Conservation (phyloP, 2,329 filamentous ascomycete genomes). For the Graphilbum sp. region DNA sequence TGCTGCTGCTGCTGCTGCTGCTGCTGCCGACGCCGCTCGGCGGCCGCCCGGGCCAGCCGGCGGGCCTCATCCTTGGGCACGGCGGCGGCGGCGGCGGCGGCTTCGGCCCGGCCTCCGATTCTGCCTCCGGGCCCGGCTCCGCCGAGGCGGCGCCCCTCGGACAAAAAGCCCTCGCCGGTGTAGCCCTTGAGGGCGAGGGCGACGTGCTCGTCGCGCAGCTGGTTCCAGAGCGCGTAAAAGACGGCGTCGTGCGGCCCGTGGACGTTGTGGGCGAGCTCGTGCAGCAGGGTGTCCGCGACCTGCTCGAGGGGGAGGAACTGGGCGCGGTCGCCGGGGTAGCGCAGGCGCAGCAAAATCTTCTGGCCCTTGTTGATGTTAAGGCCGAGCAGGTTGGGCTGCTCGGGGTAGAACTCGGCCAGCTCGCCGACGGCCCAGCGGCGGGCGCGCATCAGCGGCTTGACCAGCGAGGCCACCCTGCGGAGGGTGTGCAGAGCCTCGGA, state of each 20-base stretch:
- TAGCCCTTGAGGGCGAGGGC: conserved; percentile 66
- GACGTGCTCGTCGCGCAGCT: conserved; percentile 73
- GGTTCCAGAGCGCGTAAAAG: conserved; percentile 79
- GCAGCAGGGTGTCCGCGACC: conserved; percentile 79
- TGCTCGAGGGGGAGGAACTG: conserved; percentile 70
- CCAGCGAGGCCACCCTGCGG: conserved; percentile 68
- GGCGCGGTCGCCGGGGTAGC: conserved; percentile 55
- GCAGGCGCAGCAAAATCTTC: conserved; percentile 68
- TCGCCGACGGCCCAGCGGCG: conserved; percentile 64
- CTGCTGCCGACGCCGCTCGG: conserved; percentile 45
- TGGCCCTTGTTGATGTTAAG: conserved; percentile 64
- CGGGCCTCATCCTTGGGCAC: conserved; percentile 60
- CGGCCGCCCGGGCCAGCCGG: conserved; percentile 55
- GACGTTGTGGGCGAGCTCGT: conserved; percentile 82
- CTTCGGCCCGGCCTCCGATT: not conserved
- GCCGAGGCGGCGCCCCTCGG: conserved; percentile 57
- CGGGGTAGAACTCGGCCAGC: conserved; percentile 73
- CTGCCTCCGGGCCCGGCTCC: no score
- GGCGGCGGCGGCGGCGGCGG: conserved; percentile 8
- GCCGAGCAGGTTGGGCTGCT: conserved; percentile 55
- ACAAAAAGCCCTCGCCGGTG: conserved; percentile 77
- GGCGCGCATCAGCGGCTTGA: conserved; percentile 90
- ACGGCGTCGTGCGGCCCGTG: conserved; percentile 67
- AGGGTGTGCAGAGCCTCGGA: conserved; percentile 42
- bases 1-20: not conserved